phyloP scores from a whole-genome alignment of 2,329 filamentous ascomycete genomes.

The Amylocarpus encephaloides region DNA sequence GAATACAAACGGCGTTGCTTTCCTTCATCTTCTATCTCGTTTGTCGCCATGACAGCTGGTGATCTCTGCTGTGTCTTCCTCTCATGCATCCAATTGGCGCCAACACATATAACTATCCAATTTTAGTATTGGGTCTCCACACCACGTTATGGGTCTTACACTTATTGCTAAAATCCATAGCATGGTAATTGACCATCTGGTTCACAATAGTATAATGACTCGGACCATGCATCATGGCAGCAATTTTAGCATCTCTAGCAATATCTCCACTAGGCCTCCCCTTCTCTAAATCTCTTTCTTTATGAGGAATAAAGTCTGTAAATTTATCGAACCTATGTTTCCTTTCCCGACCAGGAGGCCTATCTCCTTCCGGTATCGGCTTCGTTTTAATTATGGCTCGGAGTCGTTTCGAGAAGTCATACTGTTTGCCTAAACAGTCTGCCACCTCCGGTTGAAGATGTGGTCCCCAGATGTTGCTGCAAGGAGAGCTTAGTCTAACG shows the following conservation, averaged over 20 bases:
- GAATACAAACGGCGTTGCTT: conserved; percentile 54
- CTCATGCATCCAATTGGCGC: conserved; percentile 58
- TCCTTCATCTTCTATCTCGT: conserved; percentile 29
- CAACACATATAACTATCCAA: conserved; percentile 57
- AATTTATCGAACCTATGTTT: conserved; percentile 6
- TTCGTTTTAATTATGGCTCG: conserved; percentile 56
- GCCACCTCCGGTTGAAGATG: conserved; percentile 52
- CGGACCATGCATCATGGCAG: conserved; percentile 1
- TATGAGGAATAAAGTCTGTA: conserved; percentile 18
- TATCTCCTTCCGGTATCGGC: conserved; percentile 30
- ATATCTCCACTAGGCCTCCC: not conserved
- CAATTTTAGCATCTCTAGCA: not conserved
- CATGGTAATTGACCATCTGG: conserved; percentile 70
- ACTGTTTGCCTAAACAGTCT: conserved; percentile 49
- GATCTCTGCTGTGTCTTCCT: conserved; percentile 8
- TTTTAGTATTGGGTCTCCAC: not conserved
- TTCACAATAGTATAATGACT: conserved; percentile 49
- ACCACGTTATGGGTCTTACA: conserved; percentile 40
- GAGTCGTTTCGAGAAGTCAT: conserved; percentile 63
- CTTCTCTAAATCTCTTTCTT: conserved; percentile 18
- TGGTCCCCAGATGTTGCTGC: conserved; percentile 62
- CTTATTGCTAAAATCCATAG: conserved; percentile 60
- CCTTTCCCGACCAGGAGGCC: not conserved
- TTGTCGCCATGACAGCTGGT: conserved; percentile 25
- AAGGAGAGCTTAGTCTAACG: not conserved